These are phyloP conservation scores for Xylaria intraflava DNA, from an alignment of 495 filamentous ascomycete genomes.

Conservation along the genomic window DNA sequence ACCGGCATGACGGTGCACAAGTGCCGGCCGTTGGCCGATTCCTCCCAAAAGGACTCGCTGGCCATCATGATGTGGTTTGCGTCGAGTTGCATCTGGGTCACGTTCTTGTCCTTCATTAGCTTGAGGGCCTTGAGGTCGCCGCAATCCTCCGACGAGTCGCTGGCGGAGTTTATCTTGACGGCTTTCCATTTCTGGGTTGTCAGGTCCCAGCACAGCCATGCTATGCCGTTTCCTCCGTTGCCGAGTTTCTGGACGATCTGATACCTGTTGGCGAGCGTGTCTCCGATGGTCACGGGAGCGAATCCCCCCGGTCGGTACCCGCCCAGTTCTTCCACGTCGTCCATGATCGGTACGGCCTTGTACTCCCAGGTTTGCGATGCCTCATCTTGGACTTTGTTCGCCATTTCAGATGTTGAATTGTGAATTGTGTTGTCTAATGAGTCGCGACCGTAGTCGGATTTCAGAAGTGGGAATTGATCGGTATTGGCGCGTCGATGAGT, in stretches of 20 bases:
- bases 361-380: neutral
- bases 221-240: conserved; percentile 4
- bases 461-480: no score
- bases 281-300: conserved; percentile 1
- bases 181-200: conserved; percentile 3
- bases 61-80: neutral
- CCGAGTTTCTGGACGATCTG: conserved; percentile 7
- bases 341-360: neutral
- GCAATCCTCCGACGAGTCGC: neutral
- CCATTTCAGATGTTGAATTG: neutral
- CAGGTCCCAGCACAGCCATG: conserved; percentile 11
- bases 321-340: neutral
- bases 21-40: conserved; percentile 7
- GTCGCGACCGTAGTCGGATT: neutral
- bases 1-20: conserved; percentile 14
- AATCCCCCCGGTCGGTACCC: conserved; percentile 3
- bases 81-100: neutral
- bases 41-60: conserved; percentile 1
- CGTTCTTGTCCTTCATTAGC: neutral
- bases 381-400: neutral
- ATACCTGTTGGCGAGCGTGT: neutral
- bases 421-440: neutral
- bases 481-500: neutral
- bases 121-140: neutral
- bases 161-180: conserved; percentile 4